Evolutionary conservation across 495 filamentous ascomycete species (phyloP).

Genomic region (Pseudevernia furfuracea): DNA sequence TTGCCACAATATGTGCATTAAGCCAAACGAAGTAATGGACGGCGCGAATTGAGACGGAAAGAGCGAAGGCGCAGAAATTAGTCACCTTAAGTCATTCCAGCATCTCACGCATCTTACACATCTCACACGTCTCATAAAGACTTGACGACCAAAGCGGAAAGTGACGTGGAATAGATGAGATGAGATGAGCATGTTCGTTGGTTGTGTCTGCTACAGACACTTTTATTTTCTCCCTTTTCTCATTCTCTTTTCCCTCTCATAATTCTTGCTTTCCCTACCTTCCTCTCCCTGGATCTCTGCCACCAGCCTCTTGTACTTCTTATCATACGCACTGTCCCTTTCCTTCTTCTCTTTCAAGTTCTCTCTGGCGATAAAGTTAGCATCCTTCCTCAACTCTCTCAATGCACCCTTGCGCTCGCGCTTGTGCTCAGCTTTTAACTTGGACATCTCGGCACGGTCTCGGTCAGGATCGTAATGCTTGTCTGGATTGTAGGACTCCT

Average conservation of each 20-base stretch:
- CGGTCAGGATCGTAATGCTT: slow-evolving; percentile 92
- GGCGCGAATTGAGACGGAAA: background rate
- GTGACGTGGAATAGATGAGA: background rate
- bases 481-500: slow-evolving; percentile 87
- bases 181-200: background rate
- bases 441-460: slow-evolving; percentile 72
- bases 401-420: slow-evolving; percentile 90
- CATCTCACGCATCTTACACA: background rate
- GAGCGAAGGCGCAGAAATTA: background rate
- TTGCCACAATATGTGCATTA: background rate
- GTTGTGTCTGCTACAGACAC: background rate
- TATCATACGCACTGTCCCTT: slow-evolving; percentile 80
- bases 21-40: background rate
- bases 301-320: slow-evolving; percentile 84
- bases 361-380: slow-evolving; percentile 83
- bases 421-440: slow-evolving; percentile 84
- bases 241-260: slow-evolving; percentile 74
- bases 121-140: background rate
- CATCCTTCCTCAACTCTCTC: slow-evolving; percentile 89
- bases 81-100: background rate
- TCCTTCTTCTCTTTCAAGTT: slow-evolving; percentile 86
- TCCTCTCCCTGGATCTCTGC: slow-evolving; percentile 94
- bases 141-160: background rate
- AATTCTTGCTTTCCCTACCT: slow-evolving; percentile 74
- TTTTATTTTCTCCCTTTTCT: slow-evolving; percentile 54